Conservation (phyloP, 75 land plant species). For the Gnetum montanum region DNA sequence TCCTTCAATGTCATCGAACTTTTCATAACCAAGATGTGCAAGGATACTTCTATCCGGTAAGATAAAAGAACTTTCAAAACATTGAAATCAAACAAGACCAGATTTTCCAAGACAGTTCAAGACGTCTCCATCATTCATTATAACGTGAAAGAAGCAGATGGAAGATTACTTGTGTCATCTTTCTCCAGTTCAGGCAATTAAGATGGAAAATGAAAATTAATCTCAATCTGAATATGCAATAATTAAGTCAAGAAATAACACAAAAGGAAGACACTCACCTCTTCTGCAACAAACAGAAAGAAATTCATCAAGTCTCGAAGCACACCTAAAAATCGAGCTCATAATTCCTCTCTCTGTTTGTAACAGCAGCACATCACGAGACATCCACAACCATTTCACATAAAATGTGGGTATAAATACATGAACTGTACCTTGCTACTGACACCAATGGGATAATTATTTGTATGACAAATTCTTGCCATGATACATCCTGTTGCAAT, state of each 20-base stretch:
- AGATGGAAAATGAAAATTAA: too few species aligned
- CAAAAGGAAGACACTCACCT: conserved; percentile 21
- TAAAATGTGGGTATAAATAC: not conserved
- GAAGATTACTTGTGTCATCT: not conserved
- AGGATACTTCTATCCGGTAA: conserved; percentile 80
- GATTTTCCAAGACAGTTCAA: not conserved
- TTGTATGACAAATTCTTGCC: conserved; percentile 40
- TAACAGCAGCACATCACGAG: not conserved
- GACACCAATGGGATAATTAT: conserved; percentile 44
- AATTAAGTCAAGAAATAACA: too few species aligned
- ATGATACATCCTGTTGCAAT: conserved; percentile 41
- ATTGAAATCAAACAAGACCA: not conserved
- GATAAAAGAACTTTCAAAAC: not conserved
- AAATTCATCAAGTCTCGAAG: conserved; percentile 88
- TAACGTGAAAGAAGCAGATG: not conserved
- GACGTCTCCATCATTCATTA: too few species aligned
- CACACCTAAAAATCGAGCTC: conserved; percentile 92
- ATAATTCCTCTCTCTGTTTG: conserved; percentile 74
- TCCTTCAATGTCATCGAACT: conserved; percentile 91
- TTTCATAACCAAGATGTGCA: conserved; percentile 84
- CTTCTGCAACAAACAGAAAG: conserved; percentile 87
- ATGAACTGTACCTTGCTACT: conserved; percentile 44
- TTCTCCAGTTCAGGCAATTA: too few species aligned
- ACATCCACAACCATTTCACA: not conserved
- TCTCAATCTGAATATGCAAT: too few species aligned